Evolutionary conservation across 176 grass and related monocot species (phyloP), one percentile per base, ranked within the genome.

Genomic region (Ensete glaucum): DNA sequence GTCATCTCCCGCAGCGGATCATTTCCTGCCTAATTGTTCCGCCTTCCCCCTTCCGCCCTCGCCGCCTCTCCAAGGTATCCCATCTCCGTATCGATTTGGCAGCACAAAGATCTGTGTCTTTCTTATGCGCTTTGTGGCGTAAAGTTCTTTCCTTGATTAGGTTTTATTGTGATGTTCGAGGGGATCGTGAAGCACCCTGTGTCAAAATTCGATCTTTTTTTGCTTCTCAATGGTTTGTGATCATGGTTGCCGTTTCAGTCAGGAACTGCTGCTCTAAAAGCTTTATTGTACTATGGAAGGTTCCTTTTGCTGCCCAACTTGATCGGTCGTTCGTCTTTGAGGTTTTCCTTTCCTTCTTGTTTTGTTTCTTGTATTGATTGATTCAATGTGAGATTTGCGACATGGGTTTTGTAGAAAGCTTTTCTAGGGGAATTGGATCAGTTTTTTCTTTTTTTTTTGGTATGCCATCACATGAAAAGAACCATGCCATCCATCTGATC

Each of bases 401-500:
- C 23, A 26, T 26, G 51, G 51, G 14, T 14, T 25, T 9, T 70
- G 67, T 50, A 51, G 20, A 70, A 70, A 70, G 26, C 9, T 43
- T 43, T 20, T 70, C 43, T 70, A 51, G 72, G 51, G 53, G 53
- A 58, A 74, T 25, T 74, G 53, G 11, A 74, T 74, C 53, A 34
- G 72, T 43, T 43, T 53, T 74, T 74, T 21, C 14, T 23, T 23
- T 0, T 74, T 21, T 23, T 23, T 23, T 0, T 23, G 22, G 16
- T 27, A 58, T 56, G 72, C 23, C 53, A 74, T 74, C 53, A 74
- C 57, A 27, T 34, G 57, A 73, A 73, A 56, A 74, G 14, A 54
- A 56, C 72, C 72, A 74, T 56, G 72, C 57, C 34, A 6, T 43
- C 67, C 72, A 74, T 74, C 53, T 57, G 72, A 57, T 74, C 13